Percentiles rank a stretch among this genome's conserved stretches.
These are phyloP conservation scores for Petasospora rhodanensis DNA, from an alignment of 1,139 yeast genomes.

Conservation along the genomic window DNA sequence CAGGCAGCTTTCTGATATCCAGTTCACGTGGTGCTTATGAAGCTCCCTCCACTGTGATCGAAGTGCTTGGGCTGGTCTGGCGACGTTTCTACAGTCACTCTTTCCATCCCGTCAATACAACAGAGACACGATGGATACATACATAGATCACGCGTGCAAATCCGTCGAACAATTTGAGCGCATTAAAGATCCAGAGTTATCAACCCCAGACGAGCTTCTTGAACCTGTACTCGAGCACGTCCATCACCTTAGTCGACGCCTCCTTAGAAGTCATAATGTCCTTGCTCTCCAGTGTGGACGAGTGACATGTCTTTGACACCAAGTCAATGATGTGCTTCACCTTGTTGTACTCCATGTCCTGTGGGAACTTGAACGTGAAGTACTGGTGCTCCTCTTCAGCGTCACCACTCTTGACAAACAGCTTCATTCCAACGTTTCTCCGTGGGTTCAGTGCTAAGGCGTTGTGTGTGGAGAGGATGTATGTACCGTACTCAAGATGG, in stretches of 20 bases:
- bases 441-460: conserved; percentile 27
- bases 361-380: conserved; percentile 27
- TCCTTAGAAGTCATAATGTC: conserved; percentile 32
- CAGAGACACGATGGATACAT: too few species aligned
- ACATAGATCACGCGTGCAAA: too few species aligned
- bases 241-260: conserved; percentile 33
- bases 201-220: conserved; percentile 35
- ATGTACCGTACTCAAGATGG: conserved; percentile 28
- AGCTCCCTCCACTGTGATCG: too few species aligned
- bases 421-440: conserved; percentile 30
- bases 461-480: conserved; percentile 25
- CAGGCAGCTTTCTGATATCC: too few species aligned
- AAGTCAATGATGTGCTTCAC: conserved; percentile 25
- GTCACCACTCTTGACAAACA: conserved; percentile 16
- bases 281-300: conserved; percentile 20
- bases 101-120: too few species aligned
- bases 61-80: too few species aligned
- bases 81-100: too few species aligned
- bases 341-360: conserved; percentile 23
- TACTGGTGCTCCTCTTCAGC: conserved; percentile 2
- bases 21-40: too few species aligned
- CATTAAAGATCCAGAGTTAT: too few species aligned
- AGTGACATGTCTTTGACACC: conserved; percentile 29
- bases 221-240: conserved; percentile 30
- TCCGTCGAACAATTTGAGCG: too few species aligned